A percentile compares a stretch with the other conserved stretches of the same genome.
These are phyloP conservation scores for Boletus reticuloceps DNA, from an alignment of 768 basidiomycete genomes.

Conservation along the genomic window DNA sequence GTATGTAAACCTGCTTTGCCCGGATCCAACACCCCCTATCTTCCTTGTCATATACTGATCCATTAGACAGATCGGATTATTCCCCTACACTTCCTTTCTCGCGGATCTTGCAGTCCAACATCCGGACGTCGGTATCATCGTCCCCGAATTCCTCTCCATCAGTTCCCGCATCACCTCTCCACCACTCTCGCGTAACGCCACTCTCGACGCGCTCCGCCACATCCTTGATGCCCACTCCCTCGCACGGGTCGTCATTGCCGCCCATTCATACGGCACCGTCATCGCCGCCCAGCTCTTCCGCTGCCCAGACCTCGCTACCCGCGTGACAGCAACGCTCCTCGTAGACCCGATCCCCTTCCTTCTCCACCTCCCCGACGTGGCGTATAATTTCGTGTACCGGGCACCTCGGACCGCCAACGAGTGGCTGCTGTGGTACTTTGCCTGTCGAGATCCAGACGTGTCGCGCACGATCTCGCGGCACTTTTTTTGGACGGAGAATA, in stretches of 20 bases:
- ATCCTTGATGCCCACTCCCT: constrained; percentile 46
- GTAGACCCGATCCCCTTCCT: constrained; percentile 67
- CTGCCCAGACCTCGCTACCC: constrained; percentile 26
- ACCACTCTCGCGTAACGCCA: constrained; percentile 40
- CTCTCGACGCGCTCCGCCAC: constrained; percentile 40
- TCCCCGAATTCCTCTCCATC: constrained; percentile 59
- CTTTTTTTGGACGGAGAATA: constrained; percentile 66
- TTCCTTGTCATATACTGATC: too few relatives aligned
- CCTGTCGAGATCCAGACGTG: constrained; percentile 61
- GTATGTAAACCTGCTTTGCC: constrained; percentile 29
- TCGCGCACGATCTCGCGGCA: constrained; percentile 55
- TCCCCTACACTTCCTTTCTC: constrained; percentile 54
- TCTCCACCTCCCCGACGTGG: constrained; percentile 59
- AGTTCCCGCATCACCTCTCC: constrained; percentile 58
- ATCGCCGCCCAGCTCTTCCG: constrained; percentile 53
- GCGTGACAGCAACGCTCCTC: constrained; percentile 47
- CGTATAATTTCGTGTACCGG: constrained; percentile 67
- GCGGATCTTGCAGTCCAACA: constrained; percentile 41
- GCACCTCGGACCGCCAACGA: constrained; percentile 49
- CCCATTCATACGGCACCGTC: constrained; percentile 65
- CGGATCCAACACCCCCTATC: too few relatives aligned
- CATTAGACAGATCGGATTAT: constrained; percentile 53
- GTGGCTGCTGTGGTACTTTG: constrained; percentile 69
- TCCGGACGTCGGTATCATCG: constrained; percentile 55
- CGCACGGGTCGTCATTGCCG: constrained; percentile 41